These are phyloP conservation scores for Fonsecaea pedrosoi DNA, from an alignment of 2,329 filamentous ascomycete genomes.

Conservation along the genomic window DNA sequence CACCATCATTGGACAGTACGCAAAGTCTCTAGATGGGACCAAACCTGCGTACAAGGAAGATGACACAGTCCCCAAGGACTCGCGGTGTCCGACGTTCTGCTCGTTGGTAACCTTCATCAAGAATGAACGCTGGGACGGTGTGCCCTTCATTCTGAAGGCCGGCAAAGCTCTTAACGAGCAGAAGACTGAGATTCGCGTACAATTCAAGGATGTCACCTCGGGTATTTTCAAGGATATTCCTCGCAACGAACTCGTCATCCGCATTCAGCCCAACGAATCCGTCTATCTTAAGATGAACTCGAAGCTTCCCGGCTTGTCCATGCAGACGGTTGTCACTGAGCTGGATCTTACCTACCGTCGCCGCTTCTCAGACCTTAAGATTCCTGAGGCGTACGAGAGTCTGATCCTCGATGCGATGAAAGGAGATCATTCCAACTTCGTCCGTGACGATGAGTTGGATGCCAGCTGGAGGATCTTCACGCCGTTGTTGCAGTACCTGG, in stretches of 20 bases:
- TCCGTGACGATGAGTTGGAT: slow-evolving; percentile 94
- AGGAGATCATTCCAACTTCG: slow-evolving; percentile 99
- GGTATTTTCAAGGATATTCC: slow-evolving; percentile 99
- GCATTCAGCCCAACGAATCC: slow-evolving; percentile 98
- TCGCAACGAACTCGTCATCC: slow-evolving; percentile 98
- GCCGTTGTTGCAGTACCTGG: slow-evolving; percentile 94
- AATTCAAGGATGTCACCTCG: slow-evolving; percentile 99
- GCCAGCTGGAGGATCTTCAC: slow-evolving; percentile 99
- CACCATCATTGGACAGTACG: slow-evolving; percentile 99
- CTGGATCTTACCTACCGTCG: slow-evolving; percentile 97
- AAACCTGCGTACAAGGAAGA: slow-evolving; percentile 99
- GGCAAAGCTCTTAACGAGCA: slow-evolving; percentile 99
- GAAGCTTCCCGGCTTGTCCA: slow-evolving; percentile 95
- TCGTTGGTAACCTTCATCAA: slow-evolving; percentile 98
- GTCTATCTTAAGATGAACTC: slow-evolving; percentile 99
- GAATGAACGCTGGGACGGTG: slow-evolving; percentile 99
- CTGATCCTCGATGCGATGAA: slow-evolving; percentile 96
- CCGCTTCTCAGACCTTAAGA: slow-evolving; percentile 98
- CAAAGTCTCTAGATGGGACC: slow-evolving; percentile 90
- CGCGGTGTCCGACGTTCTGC: slow-evolving; percentile 96
- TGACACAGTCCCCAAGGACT: slow-evolving; percentile 96
- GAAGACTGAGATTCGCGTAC: slow-evolving; percentile 98
- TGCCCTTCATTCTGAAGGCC: slow-evolving; percentile 99
- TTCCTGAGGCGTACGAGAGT: slow-evolving; percentile 98
- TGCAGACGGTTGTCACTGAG: slow-evolving; percentile 99